Evolutionary conservation across 352 stramenopile genomes (phyloP).

Genomic region (Elongisporangium anandrum): DNA sequence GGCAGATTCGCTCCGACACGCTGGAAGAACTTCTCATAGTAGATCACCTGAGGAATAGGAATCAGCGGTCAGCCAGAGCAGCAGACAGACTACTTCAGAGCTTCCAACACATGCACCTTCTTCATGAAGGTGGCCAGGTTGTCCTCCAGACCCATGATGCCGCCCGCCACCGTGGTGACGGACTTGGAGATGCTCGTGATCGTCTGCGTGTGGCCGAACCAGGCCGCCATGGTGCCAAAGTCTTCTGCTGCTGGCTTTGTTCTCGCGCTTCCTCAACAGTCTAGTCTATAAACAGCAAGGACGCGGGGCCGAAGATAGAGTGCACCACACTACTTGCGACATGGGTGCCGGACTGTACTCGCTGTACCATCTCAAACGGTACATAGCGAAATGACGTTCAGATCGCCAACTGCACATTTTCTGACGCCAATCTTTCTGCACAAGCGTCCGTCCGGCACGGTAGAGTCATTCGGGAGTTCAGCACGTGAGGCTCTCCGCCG

Average conservation of each 20-base stretch:
- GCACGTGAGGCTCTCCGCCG: background rate
- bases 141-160: conserved; percentile 69
- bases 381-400: background rate
- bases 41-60: conserved; percentile 48
- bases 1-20: conserved; percentile 60
- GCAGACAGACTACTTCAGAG: background rate
- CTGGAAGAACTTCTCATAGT: conserved; percentile 82
- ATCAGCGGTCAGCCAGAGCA: conserved; percentile 1
- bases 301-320: background rate
- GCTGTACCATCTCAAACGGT: background rate
- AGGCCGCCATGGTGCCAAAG: conserved; percentile 46
- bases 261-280: background rate
- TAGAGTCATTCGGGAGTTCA: background rate
- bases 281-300: background rate
- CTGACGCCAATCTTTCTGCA: background rate
- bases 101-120: conserved; percentile 32
- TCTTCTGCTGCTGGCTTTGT: background rate
- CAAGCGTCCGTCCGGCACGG: background rate
- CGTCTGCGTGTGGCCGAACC: conserved; percentile 82
- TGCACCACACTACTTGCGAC: background rate
- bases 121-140: conserved; percentile 86
- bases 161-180: conserved; percentile 57
- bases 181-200: conserved; percentile 85
- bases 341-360: background rate
- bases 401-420: background rate